These are phyloP conservation scores for Colletotrichum sp. DNA, from an alignment of 2,329 filamentous ascomycete species.

Conservation along the genomic window DNA sequence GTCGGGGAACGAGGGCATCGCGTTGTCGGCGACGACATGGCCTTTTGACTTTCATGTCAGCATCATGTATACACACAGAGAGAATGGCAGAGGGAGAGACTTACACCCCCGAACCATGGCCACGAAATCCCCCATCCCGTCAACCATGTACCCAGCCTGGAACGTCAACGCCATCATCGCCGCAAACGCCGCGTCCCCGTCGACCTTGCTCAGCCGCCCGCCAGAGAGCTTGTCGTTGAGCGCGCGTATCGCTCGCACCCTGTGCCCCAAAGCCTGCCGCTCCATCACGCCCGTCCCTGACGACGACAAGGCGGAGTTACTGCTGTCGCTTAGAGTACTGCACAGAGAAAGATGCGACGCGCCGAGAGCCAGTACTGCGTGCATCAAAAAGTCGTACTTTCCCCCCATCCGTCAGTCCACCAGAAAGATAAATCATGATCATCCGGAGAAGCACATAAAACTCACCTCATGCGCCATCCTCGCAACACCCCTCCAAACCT, in stretches of 20 bases:
- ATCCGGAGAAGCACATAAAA: background rate
- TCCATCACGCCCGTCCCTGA: slow-evolving; percentile 24
- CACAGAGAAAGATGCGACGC: slow-evolving; percentile 40
- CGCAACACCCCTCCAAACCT: slow-evolving; percentile 41
- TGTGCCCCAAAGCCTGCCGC: slow-evolving; percentile 37
- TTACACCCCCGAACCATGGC: slow-evolving; percentile 43
- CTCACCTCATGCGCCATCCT: slow-evolving; percentile 40
- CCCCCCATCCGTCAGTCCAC: background rate
- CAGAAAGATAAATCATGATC: background rate
- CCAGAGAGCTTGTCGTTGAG: slow-evolving; percentile 38
- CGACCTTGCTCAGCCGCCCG: slow-evolving; percentile 29
- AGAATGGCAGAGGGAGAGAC: background rate
- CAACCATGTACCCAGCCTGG: slow-evolving; percentile 42
- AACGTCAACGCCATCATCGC: slow-evolving; percentile 40
- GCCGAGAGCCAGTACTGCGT: slow-evolving; percentile 45
- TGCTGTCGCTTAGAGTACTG: background rate
- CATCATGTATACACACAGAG: background rate
- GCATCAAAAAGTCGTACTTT: slow-evolving; percentile 47
- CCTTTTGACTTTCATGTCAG: slow-evolving; percentile 12
- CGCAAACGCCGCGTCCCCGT: slow-evolving; percentile 42
- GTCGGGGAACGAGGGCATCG: slow-evolving; percentile 21
- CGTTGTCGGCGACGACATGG: slow-evolving; percentile 29
- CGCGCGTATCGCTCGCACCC: slow-evolving; percentile 39
- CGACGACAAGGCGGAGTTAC: background rate
- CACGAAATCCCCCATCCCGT: slow-evolving; percentile 44